Evolutionary conservation across 768 basidiomycete genomes (phyloP).

Genomic region (Amyloporia xantha): DNA sequence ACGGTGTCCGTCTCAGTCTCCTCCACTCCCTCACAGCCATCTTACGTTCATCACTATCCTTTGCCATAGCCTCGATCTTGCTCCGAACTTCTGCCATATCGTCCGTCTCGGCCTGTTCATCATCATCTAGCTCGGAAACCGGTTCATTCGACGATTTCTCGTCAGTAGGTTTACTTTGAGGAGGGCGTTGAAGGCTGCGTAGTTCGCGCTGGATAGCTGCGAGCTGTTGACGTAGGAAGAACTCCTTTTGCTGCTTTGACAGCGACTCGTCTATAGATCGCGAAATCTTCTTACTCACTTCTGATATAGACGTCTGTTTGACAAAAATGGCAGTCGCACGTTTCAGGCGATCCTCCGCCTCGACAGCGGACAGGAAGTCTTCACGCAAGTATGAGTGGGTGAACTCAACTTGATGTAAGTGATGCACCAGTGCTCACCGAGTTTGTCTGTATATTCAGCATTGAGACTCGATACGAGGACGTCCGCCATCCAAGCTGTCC

Average conservation of each 20-base stretch:
- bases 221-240: conserved; percentile 78
- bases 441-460: conserved; percentile 63
- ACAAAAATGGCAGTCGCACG: conserved; percentile 65
- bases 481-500: conserved; percentile 72
- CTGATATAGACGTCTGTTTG: conserved; percentile 72
- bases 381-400: neutral
- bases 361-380: conserved; percentile 59
- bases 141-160: conserved; percentile 3
- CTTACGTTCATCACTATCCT: conserved; percentile 74
- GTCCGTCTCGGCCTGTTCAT: conserved; percentile 75
- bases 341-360: conserved; percentile 54
- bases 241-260: conserved; percentile 86
- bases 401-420: neutral
- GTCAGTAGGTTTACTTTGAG: neutral
- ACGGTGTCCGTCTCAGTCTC: conserved; percentile 80
- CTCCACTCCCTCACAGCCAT: conserved; percentile 80
- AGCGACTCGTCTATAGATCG: conserved; percentile 75
- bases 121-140: conserved; percentile 59
- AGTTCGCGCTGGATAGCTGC: conserved; percentile 77
- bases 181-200: conserved; percentile 40
- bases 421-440: conserved; percentile 36
- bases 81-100: conserved; percentile 67
- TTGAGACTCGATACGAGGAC: conserved; percentile 59
- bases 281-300: conserved; percentile 77
- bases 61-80: conserved; percentile 68